These are phyloP conservation scores for Candida sp. DNA, from an alignment of 1,139 yeast genomes.

Conservation along the genomic window DNA sequence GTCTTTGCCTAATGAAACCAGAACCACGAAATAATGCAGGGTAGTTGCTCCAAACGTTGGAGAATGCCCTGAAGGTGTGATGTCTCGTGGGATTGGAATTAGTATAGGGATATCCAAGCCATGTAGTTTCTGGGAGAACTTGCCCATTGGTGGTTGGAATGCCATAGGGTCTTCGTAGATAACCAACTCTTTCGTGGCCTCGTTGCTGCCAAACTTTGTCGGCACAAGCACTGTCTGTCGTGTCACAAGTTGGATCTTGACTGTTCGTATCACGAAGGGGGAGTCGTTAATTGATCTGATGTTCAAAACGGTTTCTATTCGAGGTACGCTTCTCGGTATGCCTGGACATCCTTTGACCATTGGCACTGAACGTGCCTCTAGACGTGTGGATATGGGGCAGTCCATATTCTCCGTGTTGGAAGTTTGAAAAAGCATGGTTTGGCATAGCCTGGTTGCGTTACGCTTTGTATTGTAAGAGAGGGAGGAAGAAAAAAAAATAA, in stretches of 20 bases:
- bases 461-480: background rate
- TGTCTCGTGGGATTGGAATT: constrained; percentile 59
- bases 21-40: constrained; percentile 37
- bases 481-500: background rate
- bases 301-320: constrained; percentile 48
- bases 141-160: constrained; percentile 41
- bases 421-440: constrained; percentile 2
- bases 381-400: constrained; percentile 34
- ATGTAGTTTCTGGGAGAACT: constrained; percentile 39
- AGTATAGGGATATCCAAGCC: constrained; percentile 66
- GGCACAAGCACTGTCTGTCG: constrained; percentile 43
- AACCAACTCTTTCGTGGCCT: constrained; percentile 36
- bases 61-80: constrained; percentile 48
- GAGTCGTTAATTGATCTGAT: constrained; percentile 41
- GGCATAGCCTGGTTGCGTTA: constrained; percentile 8
- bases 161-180: constrained; percentile 40
- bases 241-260: constrained; percentile 41
- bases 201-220: constrained; percentile 47
- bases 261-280: constrained; percentile 43
- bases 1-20: constrained; percentile 36
- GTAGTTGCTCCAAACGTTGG: constrained; percentile 47
- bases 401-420: constrained; percentile 7
- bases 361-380: constrained; percentile 52
- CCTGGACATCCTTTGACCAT: constrained; percentile 69
- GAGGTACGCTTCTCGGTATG: constrained; percentile 58